Evolutionary conservation across 257 asterid genomes (phyloP).

Genomic region (Agastache rugosa): DNA sequence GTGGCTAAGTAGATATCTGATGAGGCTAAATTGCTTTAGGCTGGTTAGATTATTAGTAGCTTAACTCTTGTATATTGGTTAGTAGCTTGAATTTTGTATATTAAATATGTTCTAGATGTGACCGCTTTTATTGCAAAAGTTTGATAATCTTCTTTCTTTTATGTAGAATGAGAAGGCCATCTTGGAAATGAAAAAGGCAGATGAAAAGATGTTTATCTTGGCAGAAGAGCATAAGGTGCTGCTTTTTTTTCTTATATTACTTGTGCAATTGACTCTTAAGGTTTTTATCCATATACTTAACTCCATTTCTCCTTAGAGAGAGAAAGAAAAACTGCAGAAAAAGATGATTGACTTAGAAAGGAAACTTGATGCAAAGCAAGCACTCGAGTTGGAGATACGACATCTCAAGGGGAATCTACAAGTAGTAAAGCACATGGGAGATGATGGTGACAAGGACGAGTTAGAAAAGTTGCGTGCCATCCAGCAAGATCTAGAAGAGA

Average conservation of each 20-base stretch:
- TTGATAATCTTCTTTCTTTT: constrained; percentile 23
- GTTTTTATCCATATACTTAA: not conserved
- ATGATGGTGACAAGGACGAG: constrained; percentile 61
- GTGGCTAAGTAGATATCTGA: not conserved
- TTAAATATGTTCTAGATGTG: constrained; percentile 23
- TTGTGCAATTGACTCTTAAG: not conserved
- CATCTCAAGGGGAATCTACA: constrained; percentile 52
- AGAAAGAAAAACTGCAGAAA: constrained; percentile 63
- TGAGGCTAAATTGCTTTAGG: not conserved
- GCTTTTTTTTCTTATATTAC: not conserved
- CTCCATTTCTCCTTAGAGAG: constrained; percentile 37
- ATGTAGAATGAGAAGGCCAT: constrained; percentile 47
- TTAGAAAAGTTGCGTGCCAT: constrained; percentile 47
- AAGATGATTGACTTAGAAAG: constrained; percentile 66
- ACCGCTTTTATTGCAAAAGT: not conserved
- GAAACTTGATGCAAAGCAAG: constrained; percentile 72
- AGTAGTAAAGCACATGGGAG: constrained; percentile 66
- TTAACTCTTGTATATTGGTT: constrained; percentile 9
- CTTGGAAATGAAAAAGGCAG: constrained; percentile 45
- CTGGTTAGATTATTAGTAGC: constrained; percentile 1
- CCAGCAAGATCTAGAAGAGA: constrained; percentile 58
- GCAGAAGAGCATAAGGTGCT: constrained; percentile 59
- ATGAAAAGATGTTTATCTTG: constrained; percentile 42
- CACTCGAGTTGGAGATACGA: constrained; percentile 64
- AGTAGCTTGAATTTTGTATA: not conserved